Evolutionary conservation across 2,329 filamentous ascomycete genomes (phyloP).

Genomic region (Colletotrichum tofieldiae): DNA sequence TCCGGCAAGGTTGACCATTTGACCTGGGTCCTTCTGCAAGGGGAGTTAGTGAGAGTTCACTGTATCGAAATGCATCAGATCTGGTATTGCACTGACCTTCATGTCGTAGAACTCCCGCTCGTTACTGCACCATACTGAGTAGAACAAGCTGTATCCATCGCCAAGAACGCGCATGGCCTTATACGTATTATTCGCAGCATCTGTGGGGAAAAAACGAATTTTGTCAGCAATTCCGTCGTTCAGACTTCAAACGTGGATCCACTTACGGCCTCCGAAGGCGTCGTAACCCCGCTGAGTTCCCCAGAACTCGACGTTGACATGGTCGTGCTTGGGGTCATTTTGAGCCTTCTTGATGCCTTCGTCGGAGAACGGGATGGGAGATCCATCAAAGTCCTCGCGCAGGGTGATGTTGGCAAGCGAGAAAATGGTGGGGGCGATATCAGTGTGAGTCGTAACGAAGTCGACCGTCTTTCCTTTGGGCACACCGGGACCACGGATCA

Average conservation of each 20-base stretch:
- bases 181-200: constrained; percentile 69
- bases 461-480: constrained; percentile 56
- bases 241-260: accelerated
- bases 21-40: constrained; percentile 65
- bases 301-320: constrained; percentile 73
- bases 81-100: constrained; percentile 55
- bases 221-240: neutral
- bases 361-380: constrained; percentile 62
- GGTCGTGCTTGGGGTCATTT: constrained; percentile 60
- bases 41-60: neutral
- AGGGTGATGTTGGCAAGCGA: constrained; percentile 58
- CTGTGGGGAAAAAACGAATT: neutral
- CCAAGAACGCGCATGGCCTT: constrained; percentile 71
- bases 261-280: constrained; percentile 25
- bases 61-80: neutral
- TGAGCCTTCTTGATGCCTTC: constrained; percentile 45
- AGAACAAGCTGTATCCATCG: constrained; percentile 72
- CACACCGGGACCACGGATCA: constrained; percentile 70
- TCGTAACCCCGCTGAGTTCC: constrained; percentile 51
- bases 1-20: constrained; percentile 63
- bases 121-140: constrained; percentile 79
- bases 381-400: constrained; percentile 70
- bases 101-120: constrained; percentile 78
- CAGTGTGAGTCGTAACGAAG: constrained; percentile 73
- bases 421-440: constrained; percentile 74